phyloP scores from a whole-genome alignment of 257 asterid species.

The Ocimum tenuiflorum region DNA sequence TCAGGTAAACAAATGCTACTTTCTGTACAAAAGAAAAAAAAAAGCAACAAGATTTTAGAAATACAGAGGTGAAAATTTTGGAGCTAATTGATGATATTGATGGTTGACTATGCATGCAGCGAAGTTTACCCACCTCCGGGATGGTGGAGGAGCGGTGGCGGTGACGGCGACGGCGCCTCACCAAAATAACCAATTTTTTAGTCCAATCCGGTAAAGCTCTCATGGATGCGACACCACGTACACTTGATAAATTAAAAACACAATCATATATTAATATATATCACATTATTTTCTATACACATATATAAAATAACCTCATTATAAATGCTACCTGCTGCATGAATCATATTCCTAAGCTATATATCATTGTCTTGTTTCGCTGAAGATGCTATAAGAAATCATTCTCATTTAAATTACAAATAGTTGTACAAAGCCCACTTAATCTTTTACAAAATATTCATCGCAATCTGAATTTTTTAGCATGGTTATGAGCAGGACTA shows the following conservation, averaged over 20 bases:
- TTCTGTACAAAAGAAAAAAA: not conserved
- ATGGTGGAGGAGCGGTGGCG: constrained; percentile 38
- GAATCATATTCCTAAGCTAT: too few relatives aligned
- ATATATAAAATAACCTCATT: too few relatives aligned
- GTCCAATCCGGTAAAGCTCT: constrained; percentile 37
- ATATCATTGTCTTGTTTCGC: too few relatives aligned
- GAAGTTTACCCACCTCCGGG: constrained; percentile 26
- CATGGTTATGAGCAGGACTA: too few relatives aligned
- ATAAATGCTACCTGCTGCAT: too few relatives aligned
- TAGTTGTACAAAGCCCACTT: too few relatives aligned
- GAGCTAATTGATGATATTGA: too few relatives aligned
- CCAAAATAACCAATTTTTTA: constrained; percentile 37
- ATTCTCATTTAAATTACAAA: too few relatives aligned
- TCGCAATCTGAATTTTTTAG: too few relatives aligned
- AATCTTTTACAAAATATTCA: too few relatives aligned
- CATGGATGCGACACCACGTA: constrained; percentile 58
- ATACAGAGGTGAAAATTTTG: too few relatives aligned
- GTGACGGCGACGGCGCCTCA: constrained; percentile 30
- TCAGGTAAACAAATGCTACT: constrained; percentile 27
- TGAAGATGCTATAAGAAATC: too few relatives aligned
- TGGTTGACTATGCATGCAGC: constrained; percentile 25
- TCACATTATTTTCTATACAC: not conserved
- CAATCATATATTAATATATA: not conserved
- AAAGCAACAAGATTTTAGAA: not conserved
- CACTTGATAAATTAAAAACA: constrained; percentile 1